A percentile compares a stretch with the other conserved stretches of the same genome.
Evolutionary conservation across 2,329 filamentous ascomycete genomes (phyloP).

Genomic region (Cladorrhinum sp.): DNA sequence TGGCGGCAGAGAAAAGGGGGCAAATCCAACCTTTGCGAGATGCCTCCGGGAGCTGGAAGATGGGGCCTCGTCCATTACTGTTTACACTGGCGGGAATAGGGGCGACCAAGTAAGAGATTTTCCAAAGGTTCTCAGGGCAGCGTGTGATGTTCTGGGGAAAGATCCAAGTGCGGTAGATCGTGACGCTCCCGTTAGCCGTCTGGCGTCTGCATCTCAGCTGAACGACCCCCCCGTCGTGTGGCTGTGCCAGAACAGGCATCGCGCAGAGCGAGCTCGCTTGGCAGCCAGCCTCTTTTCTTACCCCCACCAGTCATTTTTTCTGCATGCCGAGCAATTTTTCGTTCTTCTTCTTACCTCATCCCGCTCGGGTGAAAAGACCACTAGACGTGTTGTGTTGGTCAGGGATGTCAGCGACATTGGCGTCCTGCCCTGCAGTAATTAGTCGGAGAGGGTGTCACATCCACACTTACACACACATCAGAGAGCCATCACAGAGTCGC

Average conservation of each 20-base stretch:
- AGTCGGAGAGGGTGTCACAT: neutral
- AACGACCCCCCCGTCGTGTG: conserved; percentile 2
- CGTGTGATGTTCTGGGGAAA: conserved; percentile 4
- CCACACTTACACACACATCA: neutral
- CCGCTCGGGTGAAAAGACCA: conserved; percentile 6
- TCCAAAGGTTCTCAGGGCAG: neutral
- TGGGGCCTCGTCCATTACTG: conserved; percentile 1
- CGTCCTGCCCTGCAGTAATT: no score
- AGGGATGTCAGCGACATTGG: no score
- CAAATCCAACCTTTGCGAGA: neutral
- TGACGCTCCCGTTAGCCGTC: neutral
- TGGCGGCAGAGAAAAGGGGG: neutral
- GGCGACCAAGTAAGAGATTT: neutral
- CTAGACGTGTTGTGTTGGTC: no score
- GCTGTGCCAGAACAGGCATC: conserved; percentile 9
- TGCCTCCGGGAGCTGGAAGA: neutral
- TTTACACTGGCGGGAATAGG: neutral
- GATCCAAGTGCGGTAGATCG: neutral
- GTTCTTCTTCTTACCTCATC: conserved; percentile 5
- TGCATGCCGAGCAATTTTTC: conserved; percentile 7
- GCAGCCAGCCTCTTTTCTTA: conserved; percentile 2
- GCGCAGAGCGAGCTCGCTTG: conserved; percentile 1
- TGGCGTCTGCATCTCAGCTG: conserved; percentile 8
- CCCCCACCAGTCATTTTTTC: conserved; percentile 1
- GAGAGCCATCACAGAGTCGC: conserved; percentile 1